Evolutionary conservation across 2,329 filamentous ascomycete species (phyloP).

Genomic region (Cladophialophora exuberans): DNA sequence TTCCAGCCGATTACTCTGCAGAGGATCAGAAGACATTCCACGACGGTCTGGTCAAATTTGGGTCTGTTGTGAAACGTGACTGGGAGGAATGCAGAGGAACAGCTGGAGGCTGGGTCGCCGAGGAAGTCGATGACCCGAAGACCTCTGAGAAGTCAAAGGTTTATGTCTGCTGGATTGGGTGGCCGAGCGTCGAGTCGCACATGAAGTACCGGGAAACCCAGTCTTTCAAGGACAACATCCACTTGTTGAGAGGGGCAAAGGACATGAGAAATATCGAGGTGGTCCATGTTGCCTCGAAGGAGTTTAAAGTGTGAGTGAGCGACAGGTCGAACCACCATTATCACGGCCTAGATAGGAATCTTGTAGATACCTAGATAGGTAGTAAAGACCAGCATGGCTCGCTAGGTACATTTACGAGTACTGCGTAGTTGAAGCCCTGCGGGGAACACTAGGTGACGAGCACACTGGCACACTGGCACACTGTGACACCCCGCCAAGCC

Average conservation of each 20-base stretch:
- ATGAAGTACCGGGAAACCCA: constrained; percentile 41
- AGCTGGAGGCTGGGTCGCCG: constrained; percentile 34
- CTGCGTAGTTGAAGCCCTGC: too few species aligned
- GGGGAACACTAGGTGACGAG: too few species aligned
- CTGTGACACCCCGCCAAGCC: background rate
- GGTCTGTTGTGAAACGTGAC: constrained; percentile 16
- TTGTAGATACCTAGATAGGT: background rate
- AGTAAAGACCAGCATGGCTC: background rate
- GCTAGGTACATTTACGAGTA: too few species aligned
- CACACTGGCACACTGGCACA: too few species aligned
- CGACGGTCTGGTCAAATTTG: constrained; percentile 25
- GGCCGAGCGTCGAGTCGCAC: constrained; percentile 46
- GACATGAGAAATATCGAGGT: constrained; percentile 31
- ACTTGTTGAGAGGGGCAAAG: constrained; percentile 28
- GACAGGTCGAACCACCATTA: background rate
- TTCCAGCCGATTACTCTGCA: constrained; percentile 28
- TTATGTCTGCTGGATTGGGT: constrained; percentile 40
- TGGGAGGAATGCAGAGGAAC: constrained; percentile 29
- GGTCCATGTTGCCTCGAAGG: constrained; percentile 28
- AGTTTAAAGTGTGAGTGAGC: constrained; percentile 9
- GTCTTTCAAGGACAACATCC: constrained; percentile 42
- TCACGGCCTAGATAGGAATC: background rate
- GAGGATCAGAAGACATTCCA: constrained; percentile 30
- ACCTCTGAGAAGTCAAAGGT: constrained; percentile 36
- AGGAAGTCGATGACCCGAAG: constrained; percentile 37